phyloP scores from a whole-genome alignment of 2,329 filamentous ascomycete species.

The Calonectria montana region DNA sequence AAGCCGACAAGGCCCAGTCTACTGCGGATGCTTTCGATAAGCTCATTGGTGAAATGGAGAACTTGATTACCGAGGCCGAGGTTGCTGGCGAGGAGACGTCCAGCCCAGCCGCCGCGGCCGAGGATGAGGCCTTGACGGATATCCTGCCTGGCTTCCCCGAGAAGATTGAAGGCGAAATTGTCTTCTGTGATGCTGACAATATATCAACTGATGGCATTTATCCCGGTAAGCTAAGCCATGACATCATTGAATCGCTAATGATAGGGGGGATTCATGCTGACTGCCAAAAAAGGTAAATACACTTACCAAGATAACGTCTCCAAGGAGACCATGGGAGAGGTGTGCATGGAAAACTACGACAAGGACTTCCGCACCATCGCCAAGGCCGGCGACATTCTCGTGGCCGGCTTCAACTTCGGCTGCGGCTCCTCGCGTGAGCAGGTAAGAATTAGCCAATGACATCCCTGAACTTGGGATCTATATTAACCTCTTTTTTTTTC shows the following conservation, averaged over 20 bases:
- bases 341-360: constrained; percentile 97
- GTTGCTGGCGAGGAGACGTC: neutral
- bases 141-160: constrained; percentile 90
- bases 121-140: constrained; percentile 67
- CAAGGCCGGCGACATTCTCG: constrained; percentile 80
- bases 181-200: constrained; percentile 64
- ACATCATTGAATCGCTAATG: constrained; percentile 54
- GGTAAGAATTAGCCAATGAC: neutral
- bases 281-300: constrained; percentile 68
- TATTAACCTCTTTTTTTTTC: neutral
- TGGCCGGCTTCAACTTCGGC: constrained; percentile 90
- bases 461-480: neutral
- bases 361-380: constrained; percentile 72
- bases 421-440: constrained; percentile 80
- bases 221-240: too few species aligned
- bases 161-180: constrained; percentile 84
- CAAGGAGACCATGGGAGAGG: constrained; percentile 83
- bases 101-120: constrained; percentile 27
- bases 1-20: constrained; percentile 73
- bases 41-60: constrained; percentile 76
- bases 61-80: constrained; percentile 66
- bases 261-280: constrained; percentile 4
- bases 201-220: constrained; percentile 63
- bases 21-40: constrained; percentile 79
- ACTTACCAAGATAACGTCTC: constrained; percentile 91